A percentile compares a stretch with the other conserved stretches of the same genome.
phyloP scores from a whole-genome alignment of 305 asterid genomes.

The Lippia alba region DNA sequence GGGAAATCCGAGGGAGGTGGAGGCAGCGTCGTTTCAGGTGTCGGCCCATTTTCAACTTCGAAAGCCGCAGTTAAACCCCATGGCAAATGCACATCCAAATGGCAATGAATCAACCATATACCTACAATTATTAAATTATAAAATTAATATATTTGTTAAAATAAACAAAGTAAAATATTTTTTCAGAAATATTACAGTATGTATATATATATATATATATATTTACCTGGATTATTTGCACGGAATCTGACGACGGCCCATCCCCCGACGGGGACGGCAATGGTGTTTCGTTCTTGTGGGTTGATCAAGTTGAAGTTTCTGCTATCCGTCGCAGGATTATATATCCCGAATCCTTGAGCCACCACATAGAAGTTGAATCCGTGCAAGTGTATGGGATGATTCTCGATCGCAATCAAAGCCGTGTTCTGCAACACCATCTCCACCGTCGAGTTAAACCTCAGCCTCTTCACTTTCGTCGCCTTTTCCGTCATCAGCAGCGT shows the following conservation, averaged over 20 bases:
- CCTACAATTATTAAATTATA: slow-evolving; percentile 32
- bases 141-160: too few relatives aligned
- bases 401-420: slow-evolving; percentile 53
- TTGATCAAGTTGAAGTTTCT: slow-evolving; percentile 49
- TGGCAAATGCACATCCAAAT: slow-evolving; percentile 66
- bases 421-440: slow-evolving; percentile 70
- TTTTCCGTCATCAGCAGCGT: slow-evolving; percentile 49
- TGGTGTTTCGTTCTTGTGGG: slow-evolving; percentile 70
- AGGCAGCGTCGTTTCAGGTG: slow-evolving; percentile 54
- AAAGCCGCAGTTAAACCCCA: slow-evolving; percentile 63
- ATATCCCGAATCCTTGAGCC: slow-evolving; percentile 79
- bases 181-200: not conserved
- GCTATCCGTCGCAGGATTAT: slow-evolving; percentile 38
- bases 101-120: slow-evolving; percentile 74
- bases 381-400: slow-evolving; percentile 76
- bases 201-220: too few relatives aligned
- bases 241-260: slow-evolving; percentile 74
- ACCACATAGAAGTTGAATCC: slow-evolving; percentile 65
- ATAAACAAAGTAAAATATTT: too few relatives aligned
- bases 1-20: slow-evolving; percentile 75
- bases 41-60: slow-evolving; percentile 63
- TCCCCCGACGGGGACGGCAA: slow-evolving; percentile 71
- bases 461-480: slow-evolving; percentile 60
- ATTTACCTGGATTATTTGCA: slow-evolving; percentile 72
- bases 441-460: slow-evolving; percentile 56